phyloP scores from a whole-genome alignment of 2,329 filamentous ascomycete genomes.

The Pestalotiopsis sp. region DNA sequence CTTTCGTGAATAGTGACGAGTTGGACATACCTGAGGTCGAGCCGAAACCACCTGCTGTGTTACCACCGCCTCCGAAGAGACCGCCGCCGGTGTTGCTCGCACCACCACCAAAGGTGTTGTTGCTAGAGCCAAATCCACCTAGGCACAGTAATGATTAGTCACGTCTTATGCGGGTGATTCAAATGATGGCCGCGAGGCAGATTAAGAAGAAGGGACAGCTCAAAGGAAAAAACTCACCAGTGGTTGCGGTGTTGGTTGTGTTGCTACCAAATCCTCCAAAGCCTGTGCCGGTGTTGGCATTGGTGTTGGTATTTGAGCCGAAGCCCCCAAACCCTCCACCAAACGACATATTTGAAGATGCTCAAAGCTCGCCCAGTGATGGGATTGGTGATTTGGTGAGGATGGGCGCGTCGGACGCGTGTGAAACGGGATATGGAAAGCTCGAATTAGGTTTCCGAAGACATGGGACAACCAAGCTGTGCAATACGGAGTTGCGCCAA shows the following conservation, averaged over 20 bases:
- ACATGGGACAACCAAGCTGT: constrained; percentile 13
- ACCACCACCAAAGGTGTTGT: constrained; percentile 35
- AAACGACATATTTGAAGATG: constrained; percentile 16
- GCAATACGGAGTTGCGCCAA: neutral
- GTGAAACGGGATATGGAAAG: constrained; percentile 5
- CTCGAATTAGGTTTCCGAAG: constrained; percentile 13
- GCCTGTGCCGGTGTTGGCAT: constrained; percentile 33
- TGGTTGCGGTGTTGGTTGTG: constrained; percentile 32
- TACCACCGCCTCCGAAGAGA: constrained; percentile 41
- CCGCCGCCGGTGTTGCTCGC: constrained; percentile 34
- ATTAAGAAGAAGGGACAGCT: constrained; percentile 6
- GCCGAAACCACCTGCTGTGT: constrained; percentile 33
- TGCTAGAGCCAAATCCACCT: constrained; percentile 35
- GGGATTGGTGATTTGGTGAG: neutral
- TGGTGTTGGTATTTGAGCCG: constrained; percentile 40
- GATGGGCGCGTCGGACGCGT: constrained; percentile 18
- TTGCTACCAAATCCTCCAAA: constrained; percentile 39
- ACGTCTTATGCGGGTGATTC: constrained; percentile 10
- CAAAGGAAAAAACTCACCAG: constrained; percentile 20
- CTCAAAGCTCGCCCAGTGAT: neutral
- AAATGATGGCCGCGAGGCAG: neutral
- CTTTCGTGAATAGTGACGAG: neutral
- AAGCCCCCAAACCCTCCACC: constrained; percentile 55
- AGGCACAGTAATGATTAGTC: constrained; percentile 25
- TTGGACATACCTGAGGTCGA: constrained; percentile 38